Evolutionary conservation across 2,329 filamentous ascomycete species (phyloP), one percentile per base, ranked within the genome.

Genomic region (Penicillium brevicompactum): DNA sequence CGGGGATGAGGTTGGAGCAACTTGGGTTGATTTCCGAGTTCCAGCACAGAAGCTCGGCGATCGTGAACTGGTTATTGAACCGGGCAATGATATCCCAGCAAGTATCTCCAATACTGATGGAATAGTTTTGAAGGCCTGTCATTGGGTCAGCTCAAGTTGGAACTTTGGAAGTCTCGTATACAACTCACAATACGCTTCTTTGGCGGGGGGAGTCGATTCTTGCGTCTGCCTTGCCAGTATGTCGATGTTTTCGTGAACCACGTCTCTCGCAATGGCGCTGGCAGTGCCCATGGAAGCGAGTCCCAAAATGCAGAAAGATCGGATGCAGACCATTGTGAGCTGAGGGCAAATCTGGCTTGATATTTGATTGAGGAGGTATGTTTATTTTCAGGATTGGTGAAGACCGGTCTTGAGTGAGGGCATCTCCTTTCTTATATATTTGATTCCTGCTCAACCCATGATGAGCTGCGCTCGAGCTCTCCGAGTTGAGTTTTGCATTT

Each of bases 1-100:
- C 63, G 1, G 62, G 59, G 14, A 66, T 66, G 4, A 66, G 51
- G 21, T 66, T 66, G 9, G 63, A 59, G 51, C 63, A 66, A 47
- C 16, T 43, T 1, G 57, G 42, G 32, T 66, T 66, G 53, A 66
- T 62, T 11, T 66, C 62, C 6, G 62, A 54, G 37, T 66, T 66
- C 63, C 63, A 66, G 42, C 63, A 66, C 11, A 64, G 22, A 5
- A 66, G 53, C 34, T 66, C 59, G 21, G 45, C 51, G 13, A 66
- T 62, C 21, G 60, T 64, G 42, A 66, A 55, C 9, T 32, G 48
- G n/a, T 63, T 57, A 5, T 59, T 51, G 38, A 46, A 57, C 5
- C 52, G 51, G 2, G 34, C n/a, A 27, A 65, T 57, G 13, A 66
- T 65, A 24, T 65, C 61, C 62, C 60, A 66, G 50, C 63, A 66